Evolutionary conservation across 2,329 filamentous ascomycete genomes (phyloP).

Genomic region (Neonectria neomacrospora): DNA sequence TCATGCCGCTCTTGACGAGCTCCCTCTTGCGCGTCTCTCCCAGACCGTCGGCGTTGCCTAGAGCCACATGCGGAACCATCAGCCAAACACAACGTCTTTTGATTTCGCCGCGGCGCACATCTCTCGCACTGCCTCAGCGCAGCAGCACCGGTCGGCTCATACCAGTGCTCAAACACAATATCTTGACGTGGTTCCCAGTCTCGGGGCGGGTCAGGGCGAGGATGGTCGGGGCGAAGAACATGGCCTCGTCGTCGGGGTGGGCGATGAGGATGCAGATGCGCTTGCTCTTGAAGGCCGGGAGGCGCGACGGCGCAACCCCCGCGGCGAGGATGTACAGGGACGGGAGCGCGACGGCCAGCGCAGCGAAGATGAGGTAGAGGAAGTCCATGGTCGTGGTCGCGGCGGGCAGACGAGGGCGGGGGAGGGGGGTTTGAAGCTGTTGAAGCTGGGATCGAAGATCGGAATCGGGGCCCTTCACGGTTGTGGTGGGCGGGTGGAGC

Average conservation of each 20-base stretch:
- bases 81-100: slow-evolving; percentile 27
- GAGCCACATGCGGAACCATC: slow-evolving; percentile 28
- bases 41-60: slow-evolving; percentile 86
- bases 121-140: slow-evolving; percentile 10
- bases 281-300: slow-evolving; percentile 81
- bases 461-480: slow-evolving; percentile 3
- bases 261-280: slow-evolving; percentile 93
- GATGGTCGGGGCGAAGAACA: slow-evolving; percentile 96
- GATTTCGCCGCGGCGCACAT: too few species aligned
- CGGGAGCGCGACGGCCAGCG: slow-evolving; percentile 54
- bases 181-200: slow-evolving; percentile 90
- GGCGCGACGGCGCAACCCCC: slow-evolving; percentile 58
- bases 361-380: slow-evolving; percentile 39
- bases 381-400: slow-evolving; percentile 35
- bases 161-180: slow-evolving; percentile 91
- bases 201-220: slow-evolving; percentile 84
- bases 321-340: slow-evolving; percentile 65
- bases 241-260: slow-evolving; percentile 98
- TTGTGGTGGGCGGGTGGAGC: not conserved
- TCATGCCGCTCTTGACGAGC: slow-evolving; percentile 80
- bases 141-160: slow-evolving; percentile 31
- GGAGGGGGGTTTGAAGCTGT: not conserved
- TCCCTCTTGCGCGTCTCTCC: slow-evolving; percentile 86
- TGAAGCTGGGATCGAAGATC: not conserved
- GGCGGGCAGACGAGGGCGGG: not conserved